Evolutionary conservation across 2,329 filamentous ascomycete species (phyloP), one percentile per base, ranked within the genome.

Genomic region (Beauveria rudraprayagi): DNA sequence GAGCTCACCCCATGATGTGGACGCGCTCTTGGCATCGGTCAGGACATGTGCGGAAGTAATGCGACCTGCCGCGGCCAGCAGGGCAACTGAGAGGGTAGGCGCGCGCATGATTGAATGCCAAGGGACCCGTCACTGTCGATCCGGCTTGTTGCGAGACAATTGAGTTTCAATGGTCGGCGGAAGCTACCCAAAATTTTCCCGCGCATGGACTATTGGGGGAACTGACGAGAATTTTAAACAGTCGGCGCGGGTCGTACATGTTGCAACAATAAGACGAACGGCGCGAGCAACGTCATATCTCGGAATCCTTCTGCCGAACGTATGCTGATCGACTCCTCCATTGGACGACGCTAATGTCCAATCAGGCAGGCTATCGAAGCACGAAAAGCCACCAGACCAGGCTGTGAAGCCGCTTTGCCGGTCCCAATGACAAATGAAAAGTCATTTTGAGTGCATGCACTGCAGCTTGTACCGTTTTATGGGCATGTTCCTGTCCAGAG

Each of bases 1-100:
- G 41, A 82, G 69, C 65, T 81, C 75, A 65, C 78, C 78, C 77
- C 77, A 80, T 63, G 69, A 68, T 37, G 63, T 64, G 24, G 67
- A 68, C 40, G 72, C 71, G 37, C 65, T 57, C 51, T 63, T 66
- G 57, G 72, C 64, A 61, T 73, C 71, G 0, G 67, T 70, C 17
- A 70, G 57, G n/a, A 70, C 50, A 17, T 56, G 14, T 16, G 61
- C 46, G 10, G 53, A 54, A 14, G 51, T 51, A 19, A 19, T 17
- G 50, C 41, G 10, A 9, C 46, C 54, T 2, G 57, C 48, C 26
- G 50, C 10, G 40, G 40, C 48, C 28, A 54, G 17, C 28, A 60
- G 10, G 22, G 58, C 30, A 9, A 48, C 16, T 2, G 58, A 60
- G 10, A 60, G 28, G 1, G 51, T 30, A 41, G 50, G 28, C 11